Percentiles rank a stretch among this genome's conserved stretches.
These are phyloP conservation scores for Ciborinia camelliae DNA, from an alignment of 2,329 filamentous ascomycete species.

Conservation along the genomic window DNA sequence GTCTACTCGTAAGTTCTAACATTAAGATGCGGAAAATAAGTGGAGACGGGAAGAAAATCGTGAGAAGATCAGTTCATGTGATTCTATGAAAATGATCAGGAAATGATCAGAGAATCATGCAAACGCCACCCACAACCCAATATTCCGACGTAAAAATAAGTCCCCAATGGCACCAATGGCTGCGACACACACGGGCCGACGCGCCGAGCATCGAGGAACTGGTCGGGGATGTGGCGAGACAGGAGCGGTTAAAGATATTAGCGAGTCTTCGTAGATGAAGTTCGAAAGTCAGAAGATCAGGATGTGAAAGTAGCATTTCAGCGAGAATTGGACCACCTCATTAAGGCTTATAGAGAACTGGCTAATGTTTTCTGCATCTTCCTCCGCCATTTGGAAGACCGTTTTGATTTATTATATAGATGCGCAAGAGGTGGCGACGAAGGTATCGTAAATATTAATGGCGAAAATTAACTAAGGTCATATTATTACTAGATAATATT, in stretches of 20 bases:
- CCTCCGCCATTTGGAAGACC: slow-evolving; percentile 36
- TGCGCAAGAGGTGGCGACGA: not conserved
- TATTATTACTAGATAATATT: too few relatives aligned
- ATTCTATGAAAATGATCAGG: too few relatives aligned
- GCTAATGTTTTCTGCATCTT: slow-evolving; percentile 33
- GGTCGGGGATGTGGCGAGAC: slow-evolving; percentile 50
- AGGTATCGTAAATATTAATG: not conserved
- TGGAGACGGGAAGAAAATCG: too few relatives aligned
- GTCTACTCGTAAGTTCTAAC: too few relatives aligned
- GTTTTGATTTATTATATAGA: slow-evolving; percentile 6
- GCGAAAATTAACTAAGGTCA: not conserved
- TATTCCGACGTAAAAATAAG: slow-evolving; percentile 53
- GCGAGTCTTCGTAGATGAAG: slow-evolving; percentile 42
- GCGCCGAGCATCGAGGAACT: slow-evolving; percentile 59
- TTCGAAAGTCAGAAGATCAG: not conserved
- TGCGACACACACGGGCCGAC: slow-evolving; percentile 55
- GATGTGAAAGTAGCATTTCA: not conserved
- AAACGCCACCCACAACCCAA: slow-evolving; percentile 54
- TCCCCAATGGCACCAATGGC: slow-evolving; percentile 67
- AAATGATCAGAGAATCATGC: too few relatives aligned
- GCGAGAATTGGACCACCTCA: not conserved
- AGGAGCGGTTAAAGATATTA: slow-evolving; percentile 51
- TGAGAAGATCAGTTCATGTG: too few relatives aligned
- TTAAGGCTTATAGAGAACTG: not conserved
- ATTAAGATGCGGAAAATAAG: too few relatives aligned